A percentile compares a stretch with the other conserved stretches of the same genome.
phyloP scores from a whole-genome alignment of 495 filamentous ascomycete genomes.

The Lasiosphaeria hispida region DNA sequence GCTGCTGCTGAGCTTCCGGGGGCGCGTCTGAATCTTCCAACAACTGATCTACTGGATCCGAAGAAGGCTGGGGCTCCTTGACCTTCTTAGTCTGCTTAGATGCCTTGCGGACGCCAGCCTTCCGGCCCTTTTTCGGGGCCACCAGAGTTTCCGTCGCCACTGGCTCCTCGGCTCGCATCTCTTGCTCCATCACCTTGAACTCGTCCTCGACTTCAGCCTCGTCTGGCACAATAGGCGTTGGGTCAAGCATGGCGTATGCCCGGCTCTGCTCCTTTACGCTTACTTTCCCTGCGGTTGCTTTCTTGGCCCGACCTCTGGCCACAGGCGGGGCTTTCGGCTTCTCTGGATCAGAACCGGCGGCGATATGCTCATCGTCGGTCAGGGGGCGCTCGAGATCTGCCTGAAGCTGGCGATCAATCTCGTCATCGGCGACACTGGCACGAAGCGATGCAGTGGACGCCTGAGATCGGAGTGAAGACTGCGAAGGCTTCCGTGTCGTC shows the following conservation, averaged over 20 bases:
- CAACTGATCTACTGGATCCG: conserved; percentile 21
- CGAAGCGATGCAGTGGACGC: conserved; percentile 39
- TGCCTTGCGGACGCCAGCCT: conserved; percentile 40
- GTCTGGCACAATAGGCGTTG: conserved; percentile 37
- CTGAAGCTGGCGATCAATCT: conserved; percentile 66
- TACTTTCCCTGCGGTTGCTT: conserved; percentile 33
- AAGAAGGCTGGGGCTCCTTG: conserved; percentile 27
- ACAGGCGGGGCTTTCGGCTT: conserved; percentile 31
- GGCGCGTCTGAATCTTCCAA: conserved; percentile 21
- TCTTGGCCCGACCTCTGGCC: conserved; percentile 38
- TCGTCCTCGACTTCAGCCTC: conserved; percentile 48
- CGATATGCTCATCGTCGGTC: conserved; percentile 53
- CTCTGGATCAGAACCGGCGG: conserved; percentile 36
- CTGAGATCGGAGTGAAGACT: conserved; percentile 43
- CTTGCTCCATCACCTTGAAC: conserved; percentile 43
- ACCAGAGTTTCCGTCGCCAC: conserved; percentile 26
- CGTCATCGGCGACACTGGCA: conserved; percentile 49
- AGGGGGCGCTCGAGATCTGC: conserved; percentile 62
- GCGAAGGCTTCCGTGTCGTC: conserved; percentile 53
- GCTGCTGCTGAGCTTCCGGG: conserved; percentile 10
- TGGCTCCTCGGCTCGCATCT: conserved; percentile 35
- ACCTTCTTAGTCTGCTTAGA: conserved; percentile 48
- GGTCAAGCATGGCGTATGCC: conserved; percentile 47
- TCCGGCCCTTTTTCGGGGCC: conserved; percentile 47
- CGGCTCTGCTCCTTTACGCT: conserved; percentile 29